Percentiles rank a stretch among this genome's conserved stretches.
Evolutionary conservation across 108 stramenopile species (phyloP).

Genomic region (Pseudonitzschia multistriata): DNA sequence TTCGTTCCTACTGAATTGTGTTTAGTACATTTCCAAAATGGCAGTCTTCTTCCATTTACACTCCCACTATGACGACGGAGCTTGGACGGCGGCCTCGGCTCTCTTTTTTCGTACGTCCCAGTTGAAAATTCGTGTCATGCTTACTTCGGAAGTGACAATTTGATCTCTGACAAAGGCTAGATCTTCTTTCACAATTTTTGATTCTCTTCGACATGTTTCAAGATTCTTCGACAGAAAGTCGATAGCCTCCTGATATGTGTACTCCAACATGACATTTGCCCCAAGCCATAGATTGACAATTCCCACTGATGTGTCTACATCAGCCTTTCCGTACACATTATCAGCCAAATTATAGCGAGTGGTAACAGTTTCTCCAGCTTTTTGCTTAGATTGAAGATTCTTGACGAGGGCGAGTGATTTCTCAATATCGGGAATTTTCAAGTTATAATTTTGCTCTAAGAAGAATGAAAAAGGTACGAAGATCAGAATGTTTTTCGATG

Average conservation of each 20-base stretch:
- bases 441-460: constrained; percentile 44
- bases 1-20: no score
- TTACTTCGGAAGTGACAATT: constrained; percentile 96
- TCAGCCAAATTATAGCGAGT: constrained; percentile 94
- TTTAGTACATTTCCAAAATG: neutral
- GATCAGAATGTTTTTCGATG: neutral
- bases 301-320: constrained; percentile 75
- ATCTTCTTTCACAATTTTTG: constrained; percentile 78
- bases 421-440: constrained; percentile 87
- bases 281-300: constrained; percentile 98
- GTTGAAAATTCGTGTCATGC: constrained; percentile 95
- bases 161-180: constrained; percentile 93
- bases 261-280: constrained; percentile 99
- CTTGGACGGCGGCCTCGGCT: constrained; percentile 17
- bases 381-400: constrained; percentile 64
- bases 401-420: constrained; percentile 77
- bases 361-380: constrained; percentile 54
- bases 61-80: neutral
- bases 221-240: constrained; percentile 70
- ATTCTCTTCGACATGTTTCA: constrained; percentile 59
- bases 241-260: constrained; percentile 95
- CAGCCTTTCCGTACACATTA: constrained; percentile 93
- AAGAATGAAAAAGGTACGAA: neutral
- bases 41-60: neutral
- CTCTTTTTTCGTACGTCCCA: constrained; percentile 92